Evolutionary conservation across 2,329 filamentous ascomycete species (phyloP).

Genomic region (Fusarium sp.): DNA sequence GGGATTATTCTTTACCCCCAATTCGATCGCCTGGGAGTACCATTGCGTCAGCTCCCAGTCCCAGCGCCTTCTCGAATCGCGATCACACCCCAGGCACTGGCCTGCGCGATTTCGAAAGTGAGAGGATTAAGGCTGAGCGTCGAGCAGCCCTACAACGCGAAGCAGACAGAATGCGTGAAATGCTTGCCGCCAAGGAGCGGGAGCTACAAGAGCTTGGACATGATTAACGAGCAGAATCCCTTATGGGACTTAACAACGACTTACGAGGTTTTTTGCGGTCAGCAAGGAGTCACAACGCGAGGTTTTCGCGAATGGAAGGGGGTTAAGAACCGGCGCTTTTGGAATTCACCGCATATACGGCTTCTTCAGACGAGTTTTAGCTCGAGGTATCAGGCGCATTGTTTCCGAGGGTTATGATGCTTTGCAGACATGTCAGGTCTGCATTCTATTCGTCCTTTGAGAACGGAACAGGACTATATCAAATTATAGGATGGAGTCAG

Average conservation of each 20-base stretch:
- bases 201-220: constrained; percentile 64
- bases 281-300: constrained; percentile 41
- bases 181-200: constrained; percentile 77
- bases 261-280: constrained; percentile 41
- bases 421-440: constrained; percentile 25
- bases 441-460: constrained; percentile 22
- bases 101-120: constrained; percentile 55
- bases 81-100: constrained; percentile 44
- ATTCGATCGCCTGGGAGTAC: constrained; percentile 58
- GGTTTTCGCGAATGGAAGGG: constrained; percentile 24
- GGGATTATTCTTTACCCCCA: constrained; percentile 56
- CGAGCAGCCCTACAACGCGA: constrained; percentile 76
- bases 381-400: constrained; percentile 20
- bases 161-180: constrained; percentile 78
- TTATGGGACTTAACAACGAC: constrained; percentile 35
- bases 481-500: constrained; percentile 25
- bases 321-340: constrained; percentile 40
- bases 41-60: constrained; percentile 55
- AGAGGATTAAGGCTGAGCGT: constrained; percentile 68
- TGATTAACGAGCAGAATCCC: constrained; percentile 40
- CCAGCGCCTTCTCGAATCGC: constrained; percentile 52
- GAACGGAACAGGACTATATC: constrained; percentile 30
- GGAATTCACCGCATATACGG: constrained; percentile 39
- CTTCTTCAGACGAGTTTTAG: constrained; percentile 10
- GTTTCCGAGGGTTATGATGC: constrained; percentile 24